Evolutionary conservation across 1,284 basidiomycete genomes (phyloP), one percentile per base, ranked within the genome.

Genomic region (Trametes versicolor): DNA sequence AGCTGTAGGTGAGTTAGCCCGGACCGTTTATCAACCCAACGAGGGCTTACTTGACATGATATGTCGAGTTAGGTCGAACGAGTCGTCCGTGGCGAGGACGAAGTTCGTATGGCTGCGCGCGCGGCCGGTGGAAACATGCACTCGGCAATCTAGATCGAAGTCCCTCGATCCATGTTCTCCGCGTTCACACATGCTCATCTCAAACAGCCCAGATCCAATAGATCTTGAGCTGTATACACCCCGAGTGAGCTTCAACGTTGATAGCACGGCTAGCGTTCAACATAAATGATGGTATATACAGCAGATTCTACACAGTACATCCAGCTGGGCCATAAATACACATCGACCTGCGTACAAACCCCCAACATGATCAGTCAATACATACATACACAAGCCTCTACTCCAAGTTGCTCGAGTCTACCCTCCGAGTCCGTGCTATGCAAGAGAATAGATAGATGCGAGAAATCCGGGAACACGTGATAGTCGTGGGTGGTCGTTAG

Each of bases 371-470:
- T 43, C 13, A 29, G 50, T 53, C 17, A 56, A 27, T 60, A 63
- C 39, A 62, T 48, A 56, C 49, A 58, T 59, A 55, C 54, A 37
- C 55, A 48, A 25, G 23, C 39, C 48, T 63, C 62, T 53, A 53
- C 62, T 37, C 34, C 54, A 48, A 29, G 57, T 57, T 17, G 25
- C 47, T 50, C 25, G 27, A 17, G 49, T 60, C 36, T 37, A 62
- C 36, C 48, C 62, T 57, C 45, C 23, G 54, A 63, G 64, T 69
- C 65, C 65, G 53, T 65, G 60, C 56, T 45, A 58, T 62, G 65
- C 54, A 62, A 23, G 27, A 15, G 9, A 45, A 69, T 66, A 64
- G 55, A 66, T 63, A 65, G 41, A 58, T 66, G 62, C 50, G 29
- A 19, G 47, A 58, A 17, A 58, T 58, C 55, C 55, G 45, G 43